phyloP scores from a whole-genome alignment of 352 stramenopile species.

The Phytopythium vexans region DNA sequence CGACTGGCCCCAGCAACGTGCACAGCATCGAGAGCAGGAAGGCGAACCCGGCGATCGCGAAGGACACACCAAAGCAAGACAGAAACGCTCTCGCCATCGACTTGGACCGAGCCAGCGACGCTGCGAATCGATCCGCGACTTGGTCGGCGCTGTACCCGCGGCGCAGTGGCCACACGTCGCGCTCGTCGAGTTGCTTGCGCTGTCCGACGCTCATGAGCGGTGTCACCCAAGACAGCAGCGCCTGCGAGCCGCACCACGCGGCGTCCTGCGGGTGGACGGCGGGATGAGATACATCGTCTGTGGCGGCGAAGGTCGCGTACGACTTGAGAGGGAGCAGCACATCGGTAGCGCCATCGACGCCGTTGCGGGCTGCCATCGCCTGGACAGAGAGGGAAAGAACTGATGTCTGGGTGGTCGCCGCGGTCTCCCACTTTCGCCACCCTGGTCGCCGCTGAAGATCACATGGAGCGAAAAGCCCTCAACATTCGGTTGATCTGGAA shows the following conservation, averaged over 20 bases:
- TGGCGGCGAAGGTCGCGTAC: conserved; percentile 21
- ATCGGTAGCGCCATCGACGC: too few relatives aligned
- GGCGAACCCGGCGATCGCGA: conserved; percentile 31
- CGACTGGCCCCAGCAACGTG: conserved; percentile 40
- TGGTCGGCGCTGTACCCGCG: conserved; percentile 20
- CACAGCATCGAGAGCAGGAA: conserved; percentile 44
- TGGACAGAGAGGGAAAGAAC: too few relatives aligned
- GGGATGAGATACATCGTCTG: neutral
- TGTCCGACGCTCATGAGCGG: conserved; percentile 40
- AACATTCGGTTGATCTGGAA: too few relatives aligned
- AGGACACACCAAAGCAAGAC: conserved; percentile 27
- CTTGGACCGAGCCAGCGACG: conserved; percentile 13
- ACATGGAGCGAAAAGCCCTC: too few relatives aligned
- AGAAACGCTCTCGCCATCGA: conserved; percentile 31
- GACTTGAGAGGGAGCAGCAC: conserved; percentile 16
- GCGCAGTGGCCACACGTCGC: conserved; percentile 39
- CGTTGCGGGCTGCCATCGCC: too few relatives aligned
- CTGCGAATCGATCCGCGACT: conserved; percentile 20
- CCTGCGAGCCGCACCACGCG: conserved; percentile 25
- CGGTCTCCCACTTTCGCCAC: too few relatives aligned
- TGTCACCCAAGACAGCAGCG: conserved; percentile 41
- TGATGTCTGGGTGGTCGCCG: too few relatives aligned
- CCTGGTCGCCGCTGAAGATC: too few relatives aligned
- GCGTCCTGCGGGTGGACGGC: conserved; percentile 18
- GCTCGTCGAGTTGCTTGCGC: conserved; percentile 28